Percentiles rank a stretch among this genome's conserved stretches.
These are phyloP conservation scores for Trypanosoma mega DNA, from an alignment of 208 protist genomes.

Conservation along the genomic window DNA sequence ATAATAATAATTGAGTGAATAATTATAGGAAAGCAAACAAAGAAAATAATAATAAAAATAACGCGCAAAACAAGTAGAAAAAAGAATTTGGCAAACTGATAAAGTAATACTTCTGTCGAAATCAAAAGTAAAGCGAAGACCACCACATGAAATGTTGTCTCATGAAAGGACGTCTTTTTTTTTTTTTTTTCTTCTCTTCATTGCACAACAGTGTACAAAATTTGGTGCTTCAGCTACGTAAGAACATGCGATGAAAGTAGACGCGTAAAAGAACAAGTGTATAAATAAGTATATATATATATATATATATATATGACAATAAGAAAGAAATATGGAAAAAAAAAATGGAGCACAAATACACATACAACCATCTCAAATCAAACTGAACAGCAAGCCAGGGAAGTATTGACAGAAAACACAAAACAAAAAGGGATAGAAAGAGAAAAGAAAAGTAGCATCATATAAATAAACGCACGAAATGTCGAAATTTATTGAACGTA, in stretches of 20 bases:
- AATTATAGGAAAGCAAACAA: slow-evolving; percentile 2
- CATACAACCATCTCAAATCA: background rate
- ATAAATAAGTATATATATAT: slow-evolving; percentile 15
- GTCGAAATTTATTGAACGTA: no score
- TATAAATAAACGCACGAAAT: no score
- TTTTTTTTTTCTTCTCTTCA: background rate
- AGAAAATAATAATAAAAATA: slow-evolving; percentile 11
- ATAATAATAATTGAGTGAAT: slow-evolving; percentile 5
- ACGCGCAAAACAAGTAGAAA: slow-evolving; percentile 10
- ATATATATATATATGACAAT: slow-evolving; percentile 7
- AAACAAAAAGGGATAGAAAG: no score
- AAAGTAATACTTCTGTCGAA: no score
- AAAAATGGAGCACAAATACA: slow-evolving; percentile 10
- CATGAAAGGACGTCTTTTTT: background rate
- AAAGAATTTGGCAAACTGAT: background rate
- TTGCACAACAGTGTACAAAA: background rate
- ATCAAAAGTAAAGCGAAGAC: slow-evolving; percentile 4
- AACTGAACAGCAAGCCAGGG: slow-evolving; percentile 7
- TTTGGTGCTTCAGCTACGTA: background rate
- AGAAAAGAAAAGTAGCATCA: no score
- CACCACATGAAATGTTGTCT: slow-evolving; percentile 5
- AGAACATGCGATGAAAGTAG: slow-evolving; percentile 9
- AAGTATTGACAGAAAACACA: no score
- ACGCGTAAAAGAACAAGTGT: slow-evolving; percentile 1
- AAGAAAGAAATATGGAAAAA: slow-evolving; percentile 14